Base-by-base conservation (phyloP, 495 filamentous ascomycete genomes). In the Rusavskia elegans region DNA sequence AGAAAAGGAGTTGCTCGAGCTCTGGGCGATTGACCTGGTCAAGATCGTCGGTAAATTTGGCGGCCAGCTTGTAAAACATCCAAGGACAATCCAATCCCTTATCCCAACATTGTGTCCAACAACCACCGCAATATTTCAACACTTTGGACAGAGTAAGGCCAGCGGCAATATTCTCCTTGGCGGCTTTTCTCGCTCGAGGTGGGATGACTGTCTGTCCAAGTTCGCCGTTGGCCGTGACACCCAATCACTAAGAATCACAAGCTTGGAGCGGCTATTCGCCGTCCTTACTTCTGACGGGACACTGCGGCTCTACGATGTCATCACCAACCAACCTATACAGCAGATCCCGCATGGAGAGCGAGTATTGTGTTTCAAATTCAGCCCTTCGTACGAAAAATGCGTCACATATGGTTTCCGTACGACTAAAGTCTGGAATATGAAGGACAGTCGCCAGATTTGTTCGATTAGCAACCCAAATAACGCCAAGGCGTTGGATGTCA, bases 21-120 rank as follows among this genome's bases (percentile, higher is more conserved):
- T 54, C 3, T 74, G 71, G 71, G 55, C 65, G 6, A 58, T 55
- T n/a, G 71, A 73, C 48, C 50, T 74, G 0, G 55, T 65, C 7
- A 68, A 70, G 40, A 29, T 71, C 3, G 50, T 63, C 16, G 66
- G 63, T 2, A 71, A 68, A 41, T 73, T 71, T 52, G 63, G 60
- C 16, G 48, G 13, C 2, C 40, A 59, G 23, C 49, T 72, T 1
- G 25, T 49, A 3, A n/a, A 38, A 9, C 48, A 63, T n/a, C 66
- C 69, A 4, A 57, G 53, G 8, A 53, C 61, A 17, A 66, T 72
- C n/a, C 64, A 68, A 39, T 61, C 60, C 5, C 54, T 63, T 3
- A 61, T 72, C 19, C 69, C 64, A 10, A 56, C 63, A 5, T 51
- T 72, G 27, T 71, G 68, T 41, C 70, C 69, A 1, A 21, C 40